These are phyloP conservation scores for Penstemon newberryi DNA, from an alignment of 257 asterid genomes.

Conservation along the genomic window DNA sequence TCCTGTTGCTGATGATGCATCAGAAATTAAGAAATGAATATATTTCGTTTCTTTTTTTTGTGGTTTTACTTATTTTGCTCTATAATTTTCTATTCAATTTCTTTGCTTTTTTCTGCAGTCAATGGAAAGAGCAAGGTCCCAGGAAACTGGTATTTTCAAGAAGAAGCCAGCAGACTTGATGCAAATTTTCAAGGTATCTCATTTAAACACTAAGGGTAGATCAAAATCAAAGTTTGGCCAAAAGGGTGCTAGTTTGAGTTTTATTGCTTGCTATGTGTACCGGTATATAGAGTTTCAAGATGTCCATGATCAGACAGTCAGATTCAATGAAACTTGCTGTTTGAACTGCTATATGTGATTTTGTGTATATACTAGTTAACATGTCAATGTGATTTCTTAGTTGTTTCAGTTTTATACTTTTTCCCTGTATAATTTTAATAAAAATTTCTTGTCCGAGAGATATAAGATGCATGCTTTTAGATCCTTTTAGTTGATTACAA, in stretches of 20 bases:
- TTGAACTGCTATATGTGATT: conserved; percentile 20
- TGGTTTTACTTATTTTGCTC: conserved; percentile 11
- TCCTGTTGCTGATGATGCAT: background rate
- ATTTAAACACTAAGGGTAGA: background rate
- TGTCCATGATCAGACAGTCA: background rate
- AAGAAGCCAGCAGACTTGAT: conserved; percentile 61
- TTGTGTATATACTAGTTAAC: background rate
- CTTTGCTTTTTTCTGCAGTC: conserved; percentile 36
- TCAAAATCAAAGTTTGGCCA: conserved; percentile 9
- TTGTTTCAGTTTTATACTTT: background rate
- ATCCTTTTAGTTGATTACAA: conserved; percentile 2
- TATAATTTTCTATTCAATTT: conserved; percentile 9
- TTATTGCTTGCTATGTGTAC: conserved; percentile 19
- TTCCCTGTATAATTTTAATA: background rate
- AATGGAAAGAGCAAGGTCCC: conserved; percentile 70
- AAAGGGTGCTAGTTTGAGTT: conserved; percentile 19
- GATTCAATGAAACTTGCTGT: conserved; percentile 21
- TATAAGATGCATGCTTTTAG: background rate
- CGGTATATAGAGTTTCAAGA: conserved; percentile 12
- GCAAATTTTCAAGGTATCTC: conserved; percentile 61
- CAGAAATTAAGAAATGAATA: conserved; percentile 15
- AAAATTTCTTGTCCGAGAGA: background rate
- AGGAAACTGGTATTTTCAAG: conserved; percentile 56
- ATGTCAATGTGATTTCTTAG: background rate
- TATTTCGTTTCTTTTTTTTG: conserved; percentile 12